Base-by-base conservation (phyloP, 495 filamentous ascomycete genomes). In the Annulohypoxylon maeteangense region DNA sequence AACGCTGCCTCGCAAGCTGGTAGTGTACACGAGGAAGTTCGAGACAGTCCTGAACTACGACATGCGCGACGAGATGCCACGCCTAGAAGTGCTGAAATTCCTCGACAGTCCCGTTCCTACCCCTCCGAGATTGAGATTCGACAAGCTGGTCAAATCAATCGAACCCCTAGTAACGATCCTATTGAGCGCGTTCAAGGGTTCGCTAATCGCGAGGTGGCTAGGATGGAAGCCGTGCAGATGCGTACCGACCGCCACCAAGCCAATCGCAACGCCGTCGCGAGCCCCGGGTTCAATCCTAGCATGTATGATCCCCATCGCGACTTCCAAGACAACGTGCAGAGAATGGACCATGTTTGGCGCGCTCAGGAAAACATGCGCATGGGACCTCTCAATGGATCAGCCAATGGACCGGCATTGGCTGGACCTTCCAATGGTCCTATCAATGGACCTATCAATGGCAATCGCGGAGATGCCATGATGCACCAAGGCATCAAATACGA, bases 401-500 rank as follows among this genome's bases (percentile, higher is more conserved):
- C n/a, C n/a, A n/a, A n/a, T n/a, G n/a, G n/a, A n/a, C n/a, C n/a
- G n/a, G n/a, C n/a, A n/a, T n/a, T n/a, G n/a, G n/a, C n/a, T n/a
- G n/a, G n/a, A n/a, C n/a, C n/a, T n/a, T n/a, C n/a, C n/a, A n/a
- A n/a, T 3, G 27, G 27, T 29, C 27, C 27, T 29, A 29, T 29
- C 2, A 69, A 79, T 42, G 76, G 74, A 18, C 79, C 74, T 1
- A n/a, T 10, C 25, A 47, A 60, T 10, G 79, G 76, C 3, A 67
- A 58, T 31, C 8, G 14, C 6, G 81, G 85, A 16, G 84, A 86
- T 44, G 81, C 83, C 36, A 86, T 83, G 76, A 81, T 84, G 27
- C 82, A 84, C 71, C 78, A 78, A 60, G 84, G 85, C 44, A 75
- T 87, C 63, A 86, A 83, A 68, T 88, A 87, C 65, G 82, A 87